Conservation (phyloP, 805 yeast genomes). For the Kodamaea fukazawae region DNA sequence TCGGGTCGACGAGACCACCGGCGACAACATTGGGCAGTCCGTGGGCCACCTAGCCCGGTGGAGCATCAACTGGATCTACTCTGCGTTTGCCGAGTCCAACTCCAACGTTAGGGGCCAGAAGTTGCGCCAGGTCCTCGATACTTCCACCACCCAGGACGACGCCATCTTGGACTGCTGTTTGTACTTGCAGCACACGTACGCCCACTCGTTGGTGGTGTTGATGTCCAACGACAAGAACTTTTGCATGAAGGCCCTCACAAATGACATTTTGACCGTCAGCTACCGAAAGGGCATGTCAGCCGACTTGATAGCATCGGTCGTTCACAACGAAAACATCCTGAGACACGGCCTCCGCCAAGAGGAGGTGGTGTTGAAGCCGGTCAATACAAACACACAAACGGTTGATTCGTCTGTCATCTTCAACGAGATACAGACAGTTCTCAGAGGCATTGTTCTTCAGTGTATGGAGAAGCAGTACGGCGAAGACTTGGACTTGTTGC, state of each 20-base stretch:
- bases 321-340: constrained; percentile 34
- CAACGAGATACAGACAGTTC: constrained; percentile 19
- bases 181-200: constrained; percentile 46
- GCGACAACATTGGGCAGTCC: constrained; percentile 24
- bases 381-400: no score
- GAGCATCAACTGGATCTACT: constrained; percentile 79
- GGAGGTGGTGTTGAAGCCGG: no score
- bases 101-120: constrained; percentile 65
- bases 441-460: constrained; percentile 46
- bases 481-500: constrained; percentile 49
- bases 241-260: constrained; percentile 71
- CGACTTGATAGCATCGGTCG: constrained; percentile 38
- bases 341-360: constrained; percentile 4
- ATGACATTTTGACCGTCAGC: constrained; percentile 63
- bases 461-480: constrained; percentile 57
- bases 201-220: constrained; percentile 48
- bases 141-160: constrained; percentile 59
- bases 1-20: constrained; percentile 12
- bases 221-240: constrained; percentile 83
- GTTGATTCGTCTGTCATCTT: neutral
- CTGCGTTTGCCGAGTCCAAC: constrained; percentile 49
- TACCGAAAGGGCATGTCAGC: constrained; percentile 46
- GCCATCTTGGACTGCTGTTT: constrained; percentile 83
- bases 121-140: constrained; percentile 50
- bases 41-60: constrained; percentile 61